Evolutionary conservation across 1,284 basidiomycete species (phyloP).

Genomic region (Blastosporella zonata): DNA sequence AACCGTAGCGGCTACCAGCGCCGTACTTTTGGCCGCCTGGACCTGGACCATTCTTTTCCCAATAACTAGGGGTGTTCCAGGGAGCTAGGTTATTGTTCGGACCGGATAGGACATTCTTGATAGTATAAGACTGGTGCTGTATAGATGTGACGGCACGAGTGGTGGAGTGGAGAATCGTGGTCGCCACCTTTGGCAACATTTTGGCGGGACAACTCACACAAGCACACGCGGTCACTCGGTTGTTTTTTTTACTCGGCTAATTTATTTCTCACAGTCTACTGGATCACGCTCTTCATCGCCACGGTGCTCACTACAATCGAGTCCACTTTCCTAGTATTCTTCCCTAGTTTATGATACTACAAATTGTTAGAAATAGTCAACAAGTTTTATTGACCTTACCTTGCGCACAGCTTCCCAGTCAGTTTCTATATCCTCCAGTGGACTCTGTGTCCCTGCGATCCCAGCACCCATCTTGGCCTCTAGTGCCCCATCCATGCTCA

Average conservation of each 20-base stretch:
- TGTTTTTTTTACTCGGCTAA: slow-evolving; percentile 2
- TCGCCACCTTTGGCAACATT: slow-evolving; percentile 81
- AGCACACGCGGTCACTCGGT: slow-evolving; percentile 7
- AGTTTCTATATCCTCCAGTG: slow-evolving; percentile 49
- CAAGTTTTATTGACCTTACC: slow-evolving; percentile 35
- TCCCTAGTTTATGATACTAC: slow-evolving; percentile 20
- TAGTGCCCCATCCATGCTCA: slow-evolving; percentile 53
- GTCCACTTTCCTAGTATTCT: slow-evolving; percentile 1
- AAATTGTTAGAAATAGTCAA: neutral
- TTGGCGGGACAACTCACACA: slow-evolving; percentile 1
- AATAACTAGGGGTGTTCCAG: slow-evolving; percentile 50
- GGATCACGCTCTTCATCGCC: slow-evolving; percentile 19
- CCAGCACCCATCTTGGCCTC: slow-evolving; percentile 50
- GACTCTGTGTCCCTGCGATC: slow-evolving; percentile 53
- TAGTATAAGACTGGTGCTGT: slow-evolving; percentile 64
- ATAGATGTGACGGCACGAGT: slow-evolving; percentile 71
- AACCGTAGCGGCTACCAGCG: slow-evolving; percentile 65
- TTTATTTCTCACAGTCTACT: slow-evolving; percentile 11
- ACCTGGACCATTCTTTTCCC: slow-evolving; percentile 55
- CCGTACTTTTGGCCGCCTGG: slow-evolving; percentile 67
- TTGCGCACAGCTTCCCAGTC: slow-evolving; percentile 76
- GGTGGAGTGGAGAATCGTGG: slow-evolving; percentile 69
- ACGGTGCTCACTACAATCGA: slow-evolving; percentile 20
- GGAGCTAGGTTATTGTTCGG: slow-evolving; percentile 33
- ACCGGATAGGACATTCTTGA: slow-evolving; percentile 74